Conservation (phyloP, 768 basidiomycete genomes). For the Pisolithus microcarpus region DNA sequence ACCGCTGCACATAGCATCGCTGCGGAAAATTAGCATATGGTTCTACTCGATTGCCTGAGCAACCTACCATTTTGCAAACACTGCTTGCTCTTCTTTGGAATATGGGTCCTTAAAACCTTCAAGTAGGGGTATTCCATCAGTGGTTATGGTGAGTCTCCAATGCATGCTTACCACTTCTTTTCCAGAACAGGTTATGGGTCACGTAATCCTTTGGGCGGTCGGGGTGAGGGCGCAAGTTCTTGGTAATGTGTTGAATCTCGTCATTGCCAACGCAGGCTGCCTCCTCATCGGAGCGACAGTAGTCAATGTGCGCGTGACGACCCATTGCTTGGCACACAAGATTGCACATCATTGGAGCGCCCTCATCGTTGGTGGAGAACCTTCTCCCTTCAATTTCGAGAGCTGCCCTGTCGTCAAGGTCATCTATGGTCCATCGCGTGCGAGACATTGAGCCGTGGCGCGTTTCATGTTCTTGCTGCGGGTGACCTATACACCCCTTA, state of each 20-base stretch:
- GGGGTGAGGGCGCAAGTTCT: conserved; percentile 38
- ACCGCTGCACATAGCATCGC: conserved; percentile 43
- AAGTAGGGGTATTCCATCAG: background rate
- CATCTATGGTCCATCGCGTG: conserved; percentile 49
- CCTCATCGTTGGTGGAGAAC: conserved; percentile 46
- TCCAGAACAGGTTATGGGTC: conserved; percentile 50
- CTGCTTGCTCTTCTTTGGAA: conserved; percentile 44
- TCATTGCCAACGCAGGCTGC: conserved; percentile 30
- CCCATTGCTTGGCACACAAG: conserved; percentile 46
- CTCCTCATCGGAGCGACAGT: conserved; percentile 36
- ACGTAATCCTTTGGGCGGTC: conserved; percentile 46
- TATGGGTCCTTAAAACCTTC: conserved; percentile 61
- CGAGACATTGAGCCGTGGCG: conserved; percentile 55
- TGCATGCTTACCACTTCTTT: conserved; percentile 4
- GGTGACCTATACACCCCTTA: conserved; percentile 34
- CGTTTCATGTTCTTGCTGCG: conserved; percentile 53
- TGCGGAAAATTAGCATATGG: conserved; percentile 12
- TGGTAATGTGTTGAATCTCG: conserved; percentile 40
- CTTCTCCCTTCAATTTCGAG: conserved; percentile 47
- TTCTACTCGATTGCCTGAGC: background rate
- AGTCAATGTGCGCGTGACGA: conserved; percentile 49
- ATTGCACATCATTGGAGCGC: conserved; percentile 58
- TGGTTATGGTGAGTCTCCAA: fast-evolving
- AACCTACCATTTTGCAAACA: conserved; percentile 47
- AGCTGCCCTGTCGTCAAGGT: conserved; percentile 36